Conservation (phyloP, 257 asterid genomes). For the Nicotiana obtusifolia region DNA sequence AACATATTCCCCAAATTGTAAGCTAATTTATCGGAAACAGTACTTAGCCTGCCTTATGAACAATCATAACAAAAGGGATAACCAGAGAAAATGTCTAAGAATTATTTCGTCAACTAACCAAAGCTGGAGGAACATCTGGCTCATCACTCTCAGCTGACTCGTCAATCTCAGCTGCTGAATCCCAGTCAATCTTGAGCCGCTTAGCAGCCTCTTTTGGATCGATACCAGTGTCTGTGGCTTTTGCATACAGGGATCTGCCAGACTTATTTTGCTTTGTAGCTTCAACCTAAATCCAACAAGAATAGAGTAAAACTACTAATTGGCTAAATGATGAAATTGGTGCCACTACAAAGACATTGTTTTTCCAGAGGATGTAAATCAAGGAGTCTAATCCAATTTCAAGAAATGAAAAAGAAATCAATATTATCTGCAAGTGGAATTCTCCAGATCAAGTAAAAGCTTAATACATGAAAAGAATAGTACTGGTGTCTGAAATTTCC, state of each 20-base stretch:
- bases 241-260: constrained; percentile 72
- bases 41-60: neutral
- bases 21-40: neutral
- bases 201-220: constrained; percentile 80
- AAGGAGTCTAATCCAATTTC: neutral
- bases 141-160: constrained; percentile 51
- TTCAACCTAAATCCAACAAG: constrained; percentile 45
- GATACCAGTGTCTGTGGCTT: constrained; percentile 79
- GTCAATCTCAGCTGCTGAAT: constrained; percentile 85
- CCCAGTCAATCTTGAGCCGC: constrained; percentile 90
- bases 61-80: neutral
- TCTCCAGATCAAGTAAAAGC: neutral
- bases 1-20: neutral
- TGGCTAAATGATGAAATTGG: neutral
- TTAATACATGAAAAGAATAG: neutral
- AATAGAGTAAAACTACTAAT: neutral
- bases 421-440: neutral
- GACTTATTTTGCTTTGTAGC: constrained; percentile 33
- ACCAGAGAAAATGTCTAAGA: constrained; percentile 5
- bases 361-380: neutral
- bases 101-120: constrained; percentile 37
- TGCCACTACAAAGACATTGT: neutral
- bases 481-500: neutral
- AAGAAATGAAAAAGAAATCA: neutral
- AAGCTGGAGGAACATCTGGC: constrained; percentile 65